These are phyloP conservation scores for Mycotypha africana DNA, from an alignment of 371 early-diverging fungal species.

Conservation along the genomic window DNA sequence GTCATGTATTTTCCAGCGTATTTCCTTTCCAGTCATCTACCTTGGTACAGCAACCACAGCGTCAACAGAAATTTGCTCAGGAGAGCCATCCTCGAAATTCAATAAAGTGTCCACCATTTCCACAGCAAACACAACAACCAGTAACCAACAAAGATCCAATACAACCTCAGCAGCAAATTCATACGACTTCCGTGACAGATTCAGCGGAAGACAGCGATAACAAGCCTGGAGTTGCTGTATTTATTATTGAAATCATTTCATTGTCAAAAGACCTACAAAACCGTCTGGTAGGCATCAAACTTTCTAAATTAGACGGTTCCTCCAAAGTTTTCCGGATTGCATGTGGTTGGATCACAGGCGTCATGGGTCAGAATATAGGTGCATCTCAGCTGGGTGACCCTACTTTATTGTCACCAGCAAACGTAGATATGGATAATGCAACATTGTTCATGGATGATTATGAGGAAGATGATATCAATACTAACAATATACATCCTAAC, in stretches of 20 bases:
- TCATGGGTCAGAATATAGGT: constrained; percentile 22
- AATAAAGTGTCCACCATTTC: no score
- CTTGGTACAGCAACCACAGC: constrained; percentile 10
- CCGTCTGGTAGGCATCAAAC: constrained; percentile 26
- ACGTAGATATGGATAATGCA: no score
- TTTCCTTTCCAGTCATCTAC: constrained; percentile 21
- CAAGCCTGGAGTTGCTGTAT: constrained; percentile 30
- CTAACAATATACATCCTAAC: no score
- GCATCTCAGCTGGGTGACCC: no score
- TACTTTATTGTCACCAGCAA: no score
- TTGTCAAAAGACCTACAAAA: constrained; percentile 13
- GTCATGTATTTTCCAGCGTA: constrained; percentile 17
- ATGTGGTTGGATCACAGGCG: constrained; percentile 40
- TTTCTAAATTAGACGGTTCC: constrained; percentile 33
- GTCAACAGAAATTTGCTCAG: constrained; percentile 1
- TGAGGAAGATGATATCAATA: no score
- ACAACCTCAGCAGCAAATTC: not conserved
- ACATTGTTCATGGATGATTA: no score
- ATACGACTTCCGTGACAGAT: not conserved
- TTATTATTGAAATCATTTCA: constrained; percentile 32
- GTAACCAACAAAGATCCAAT: not conserved
- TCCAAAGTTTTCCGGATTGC: constrained; percentile 43
- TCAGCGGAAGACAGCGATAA: constrained; percentile 4
- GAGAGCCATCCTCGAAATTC: not conserved
- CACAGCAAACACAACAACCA: no score